These are phyloP conservation scores for Morella rubra DNA, from an alignment of 306 rosid genomes.

Conservation along the genomic window DNA sequence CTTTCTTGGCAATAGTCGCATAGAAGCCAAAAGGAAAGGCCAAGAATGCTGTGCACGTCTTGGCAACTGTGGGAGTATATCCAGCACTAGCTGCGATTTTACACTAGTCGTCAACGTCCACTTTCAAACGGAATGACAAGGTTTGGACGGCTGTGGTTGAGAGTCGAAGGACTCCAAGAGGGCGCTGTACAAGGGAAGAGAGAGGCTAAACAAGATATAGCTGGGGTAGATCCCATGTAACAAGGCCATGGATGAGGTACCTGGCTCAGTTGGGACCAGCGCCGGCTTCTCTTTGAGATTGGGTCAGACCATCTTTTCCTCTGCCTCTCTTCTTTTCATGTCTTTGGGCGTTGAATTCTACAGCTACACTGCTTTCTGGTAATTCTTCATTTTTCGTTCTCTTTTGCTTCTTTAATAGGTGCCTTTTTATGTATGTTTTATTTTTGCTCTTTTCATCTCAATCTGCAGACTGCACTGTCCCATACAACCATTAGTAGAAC, in stretches of 20 bases:
- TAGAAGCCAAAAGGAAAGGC: neutral
- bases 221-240: constrained; percentile 16
- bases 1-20: constrained; percentile 5
- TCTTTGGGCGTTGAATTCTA: constrained; percentile 81
- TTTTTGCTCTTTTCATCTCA: neutral
- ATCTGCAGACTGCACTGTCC: neutral
- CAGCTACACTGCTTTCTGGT: constrained; percentile 92
- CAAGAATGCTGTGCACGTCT: constrained; percentile 1
- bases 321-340: constrained; percentile 86
- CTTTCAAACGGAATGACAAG: constrained; percentile 28
- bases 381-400: constrained; percentile 8
- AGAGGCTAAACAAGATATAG: constrained; percentile 28
- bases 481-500: neutral
- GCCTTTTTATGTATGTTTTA: neutral
- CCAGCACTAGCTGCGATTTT: neutral
- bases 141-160: constrained; percentile 24
- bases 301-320: constrained; percentile 74
- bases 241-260: constrained; percentile 59
- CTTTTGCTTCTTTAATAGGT: neutral
- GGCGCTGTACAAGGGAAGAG: constrained; percentile 40
- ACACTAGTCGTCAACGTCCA: constrained; percentile 20
- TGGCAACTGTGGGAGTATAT: constrained; percentile 16
- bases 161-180: constrained; percentile 35
- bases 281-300: constrained; percentile 73
- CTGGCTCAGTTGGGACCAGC: constrained; percentile 78